Evolutionary conservation across 768 basidiomycete species (phyloP).

Genomic region (Fistulinella prunicolor): DNA sequence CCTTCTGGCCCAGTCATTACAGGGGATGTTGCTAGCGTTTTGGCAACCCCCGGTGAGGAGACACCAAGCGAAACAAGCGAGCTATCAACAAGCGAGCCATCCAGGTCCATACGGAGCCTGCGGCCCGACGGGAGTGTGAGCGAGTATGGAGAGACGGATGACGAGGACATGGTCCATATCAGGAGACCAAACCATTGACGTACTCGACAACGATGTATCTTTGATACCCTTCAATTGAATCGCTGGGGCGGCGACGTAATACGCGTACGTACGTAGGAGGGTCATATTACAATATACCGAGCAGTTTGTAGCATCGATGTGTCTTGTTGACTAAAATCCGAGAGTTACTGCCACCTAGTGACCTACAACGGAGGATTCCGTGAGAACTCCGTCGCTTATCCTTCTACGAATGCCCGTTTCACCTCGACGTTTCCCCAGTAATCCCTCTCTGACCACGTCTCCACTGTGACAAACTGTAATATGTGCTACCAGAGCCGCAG

Average conservation of each 20-base stretch:
- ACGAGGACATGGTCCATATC: slow-evolving; percentile 80
- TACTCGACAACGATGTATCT: slow-evolving; percentile 1
- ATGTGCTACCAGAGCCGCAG: too few relatives aligned
- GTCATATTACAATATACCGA: slow-evolving; percentile 7
- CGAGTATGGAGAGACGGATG: slow-evolving; percentile 76
- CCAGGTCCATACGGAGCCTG: slow-evolving; percentile 33
- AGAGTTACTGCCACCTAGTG: too few relatives aligned
- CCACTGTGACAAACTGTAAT: too few relatives aligned
- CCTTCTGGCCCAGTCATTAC: neutral
- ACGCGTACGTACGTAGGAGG: slow-evolving; percentile 14
- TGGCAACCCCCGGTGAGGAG: slow-evolving; percentile 24
- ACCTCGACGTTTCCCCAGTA: too few relatives aligned
- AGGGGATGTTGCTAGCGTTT: slow-evolving; percentile 34
- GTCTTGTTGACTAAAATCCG: neutral
- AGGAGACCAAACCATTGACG: slow-evolving; percentile 48
- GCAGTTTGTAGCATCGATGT: neutral
- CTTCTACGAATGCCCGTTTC: too few relatives aligned
- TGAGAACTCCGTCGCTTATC: too few relatives aligned
- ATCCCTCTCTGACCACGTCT: too few relatives aligned
- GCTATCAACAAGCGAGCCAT: slow-evolving; percentile 22
- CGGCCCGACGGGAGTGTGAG: slow-evolving; percentile 56
- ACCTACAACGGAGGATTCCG: too few relatives aligned
- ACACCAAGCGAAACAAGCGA: slow-evolving; percentile 27
- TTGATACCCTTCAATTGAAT: slow-evolving; percentile 28
- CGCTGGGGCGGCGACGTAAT: slow-evolving; percentile 10